Conservation (phyloP, 2,329 filamentous ascomycete species). For the Cercospora sp. region DNA sequence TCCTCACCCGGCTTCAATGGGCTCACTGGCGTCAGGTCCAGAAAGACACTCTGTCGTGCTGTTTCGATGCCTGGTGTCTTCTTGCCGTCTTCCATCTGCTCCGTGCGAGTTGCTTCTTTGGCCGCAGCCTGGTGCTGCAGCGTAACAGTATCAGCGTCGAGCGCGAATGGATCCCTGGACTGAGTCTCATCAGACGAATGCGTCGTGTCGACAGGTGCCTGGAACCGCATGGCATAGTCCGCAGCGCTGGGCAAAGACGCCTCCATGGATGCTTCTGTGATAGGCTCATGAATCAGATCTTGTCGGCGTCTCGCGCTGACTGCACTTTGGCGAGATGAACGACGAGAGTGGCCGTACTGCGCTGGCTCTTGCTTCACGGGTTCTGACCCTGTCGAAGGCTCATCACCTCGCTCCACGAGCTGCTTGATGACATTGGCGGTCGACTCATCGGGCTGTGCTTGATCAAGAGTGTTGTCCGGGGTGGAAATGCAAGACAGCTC, state of each 20-base stretch:
- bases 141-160: slow-evolving; percentile 40
- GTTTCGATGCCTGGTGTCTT: slow-evolving; percentile 17
- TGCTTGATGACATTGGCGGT: slow-evolving; percentile 24
- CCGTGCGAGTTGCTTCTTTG: slow-evolving; percentile 17
- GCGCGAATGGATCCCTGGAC: slow-evolving; percentile 36
- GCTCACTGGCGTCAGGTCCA: slow-evolving; percentile 33
- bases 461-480: slow-evolving; percentile 24
- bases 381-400: not conserved
- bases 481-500: slow-evolving; percentile 35
- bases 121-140: slow-evolving; percentile 33
- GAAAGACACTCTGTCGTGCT: slow-evolving; percentile 12
- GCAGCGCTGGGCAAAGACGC: slow-evolving; percentile 30
- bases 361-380: not conserved
- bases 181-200: slow-evolving; percentile 36
- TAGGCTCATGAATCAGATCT: slow-evolving; percentile 25
- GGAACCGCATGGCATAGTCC: slow-evolving; percentile 39
- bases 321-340: slow-evolving; percentile 16
- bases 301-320: slow-evolving; percentile 18
- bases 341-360: slow-evolving; percentile 11
- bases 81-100: slow-evolving; percentile 15
- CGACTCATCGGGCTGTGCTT: slow-evolving; percentile 24
- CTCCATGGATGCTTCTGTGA: slow-evolving; percentile 28
- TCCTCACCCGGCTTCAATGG: slow-evolving; percentile 34
- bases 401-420: slow-evolving; percentile 17
- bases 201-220: slow-evolving; percentile 34